Evolutionary conservation across 2,329 filamentous ascomycete genomes (phyloP).

Genomic region (Pseudopithomyces maydicus): DNA sequence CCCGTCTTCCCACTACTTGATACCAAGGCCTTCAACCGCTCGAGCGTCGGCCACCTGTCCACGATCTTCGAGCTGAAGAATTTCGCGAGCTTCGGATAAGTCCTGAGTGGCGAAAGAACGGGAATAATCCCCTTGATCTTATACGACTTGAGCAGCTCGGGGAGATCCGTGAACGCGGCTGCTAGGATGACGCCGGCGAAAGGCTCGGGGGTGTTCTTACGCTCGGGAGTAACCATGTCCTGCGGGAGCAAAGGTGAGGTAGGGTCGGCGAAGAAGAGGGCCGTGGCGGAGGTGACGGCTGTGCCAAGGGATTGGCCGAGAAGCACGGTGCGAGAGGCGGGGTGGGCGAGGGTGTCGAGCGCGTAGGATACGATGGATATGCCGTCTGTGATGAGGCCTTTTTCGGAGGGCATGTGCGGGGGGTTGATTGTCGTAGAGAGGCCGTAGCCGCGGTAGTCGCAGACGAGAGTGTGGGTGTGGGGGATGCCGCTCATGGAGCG

Average conservation of each 20-base stretch:
- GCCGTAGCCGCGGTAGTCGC: constrained; percentile 91
- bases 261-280: constrained; percentile 67
- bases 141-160: constrained; percentile 76
- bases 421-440: constrained; percentile 69
- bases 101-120: constrained; percentile 73
- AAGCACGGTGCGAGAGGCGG: constrained; percentile 74
- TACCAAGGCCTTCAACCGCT: constrained; percentile 66
- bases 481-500: constrained; percentile 73
- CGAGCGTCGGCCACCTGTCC: constrained; percentile 81
- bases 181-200: constrained; percentile 83
- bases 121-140: constrained; percentile 78
- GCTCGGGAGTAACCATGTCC: constrained; percentile 7
- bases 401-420: constrained; percentile 67
- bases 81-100: constrained; percentile 67
- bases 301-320: constrained; percentile 89
- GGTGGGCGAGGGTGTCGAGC: constrained; percentile 66
- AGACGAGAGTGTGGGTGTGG: constrained; percentile 78
- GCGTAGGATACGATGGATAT: constrained; percentile 75
- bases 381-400: constrained; percentile 80
- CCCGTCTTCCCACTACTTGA: constrained; percentile 34
- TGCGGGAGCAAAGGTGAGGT: constrained; percentile 23
- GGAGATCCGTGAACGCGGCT: constrained; percentile 77
- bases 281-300: constrained; percentile 76
- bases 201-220: constrained; percentile 49
- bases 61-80: constrained; percentile 67